A percentile compares a stretch with the other conserved stretches of the same genome.
Conservation (phyloP, 495 filamentous ascomycete genomes). For the Penicillium lividum region DNA sequence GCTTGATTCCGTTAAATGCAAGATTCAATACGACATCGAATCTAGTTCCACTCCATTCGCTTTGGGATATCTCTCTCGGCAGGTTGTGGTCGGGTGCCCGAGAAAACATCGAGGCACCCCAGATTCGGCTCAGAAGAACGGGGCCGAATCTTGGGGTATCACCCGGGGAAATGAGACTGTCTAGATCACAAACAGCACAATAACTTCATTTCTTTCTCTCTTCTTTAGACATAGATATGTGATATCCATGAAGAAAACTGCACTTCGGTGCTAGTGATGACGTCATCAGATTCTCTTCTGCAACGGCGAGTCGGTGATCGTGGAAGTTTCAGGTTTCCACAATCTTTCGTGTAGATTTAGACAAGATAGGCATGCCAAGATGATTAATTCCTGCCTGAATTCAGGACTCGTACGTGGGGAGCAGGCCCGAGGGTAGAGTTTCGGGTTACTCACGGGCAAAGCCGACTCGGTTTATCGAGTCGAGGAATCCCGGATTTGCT, state of each 20-base stretch:
- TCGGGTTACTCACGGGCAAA: slow-evolving; percentile 5
- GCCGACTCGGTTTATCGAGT: slow-evolving; percentile 19
- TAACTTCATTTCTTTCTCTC: background rate
- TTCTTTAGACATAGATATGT: background rate
- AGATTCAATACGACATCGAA: background rate
- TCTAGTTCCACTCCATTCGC: background rate
- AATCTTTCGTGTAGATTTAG: background rate
- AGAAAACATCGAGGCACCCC: background rate
- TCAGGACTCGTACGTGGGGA: background rate
- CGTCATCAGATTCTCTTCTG: slow-evolving; percentile 9
- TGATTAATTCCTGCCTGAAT: background rate
- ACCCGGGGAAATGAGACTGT: background rate
- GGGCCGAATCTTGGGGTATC: slow-evolving; percentile 3
- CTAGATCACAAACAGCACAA: background rate
- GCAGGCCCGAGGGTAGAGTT: background rate
- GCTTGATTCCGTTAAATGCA: too few relatives aligned
- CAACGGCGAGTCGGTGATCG: background rate
- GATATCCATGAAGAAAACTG: too few relatives aligned
- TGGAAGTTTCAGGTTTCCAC: background rate
- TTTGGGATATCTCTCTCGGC: too few relatives aligned
- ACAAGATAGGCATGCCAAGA: background rate
- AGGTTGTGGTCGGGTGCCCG: too few relatives aligned
- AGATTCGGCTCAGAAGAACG: background rate
- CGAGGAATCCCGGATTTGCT: slow-evolving; percentile 5
- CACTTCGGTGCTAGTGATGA: background rate